Evolutionary conservation across 2,329 filamentous ascomycete species (phyloP).

Genomic region (Colletotrichum cuscutae): DNA sequence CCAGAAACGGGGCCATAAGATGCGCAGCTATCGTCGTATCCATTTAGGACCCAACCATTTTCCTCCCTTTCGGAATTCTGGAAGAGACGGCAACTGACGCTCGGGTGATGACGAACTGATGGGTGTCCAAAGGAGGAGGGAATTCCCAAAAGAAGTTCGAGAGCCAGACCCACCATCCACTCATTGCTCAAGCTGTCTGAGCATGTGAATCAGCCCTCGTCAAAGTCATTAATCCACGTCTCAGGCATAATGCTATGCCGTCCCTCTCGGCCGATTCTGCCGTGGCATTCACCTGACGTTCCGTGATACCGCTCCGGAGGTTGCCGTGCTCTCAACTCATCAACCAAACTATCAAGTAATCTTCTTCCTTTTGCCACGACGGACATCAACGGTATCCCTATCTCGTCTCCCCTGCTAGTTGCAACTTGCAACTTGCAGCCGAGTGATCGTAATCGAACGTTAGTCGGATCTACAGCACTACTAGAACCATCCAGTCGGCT

Average conservation of each 20-base stretch:
- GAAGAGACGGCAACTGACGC: constrained; percentile 17
- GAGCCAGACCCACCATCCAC: background rate
- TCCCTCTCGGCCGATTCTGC: constrained; percentile 23
- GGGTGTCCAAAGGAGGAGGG: background rate
- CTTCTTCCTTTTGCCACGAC: constrained; percentile 3
- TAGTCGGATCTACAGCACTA: background rate
- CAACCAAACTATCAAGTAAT: background rate
- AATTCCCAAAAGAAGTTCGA: background rate
- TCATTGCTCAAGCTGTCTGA: background rate
- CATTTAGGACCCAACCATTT: background rate
- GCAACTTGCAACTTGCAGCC: background rate
- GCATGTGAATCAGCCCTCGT: constrained; percentile 23
- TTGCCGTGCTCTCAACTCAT: constrained; percentile 1
- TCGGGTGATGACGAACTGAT: constrained; percentile 6
- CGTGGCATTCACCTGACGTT: constrained; percentile 22
- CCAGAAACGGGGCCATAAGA: constrained; percentile 14
- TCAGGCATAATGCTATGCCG: constrained; percentile 20
- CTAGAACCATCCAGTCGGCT: background rate
- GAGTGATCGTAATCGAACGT: constrained; percentile 20
- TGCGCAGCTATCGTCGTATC: constrained; percentile 23
- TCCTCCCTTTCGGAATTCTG: background rate
- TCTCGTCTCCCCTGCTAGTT: background rate
- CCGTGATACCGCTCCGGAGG: background rate
- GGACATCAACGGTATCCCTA: background rate
- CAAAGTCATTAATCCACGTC: constrained; percentile 3